Conservation (phyloP, 768 basidiomycete species). For the Lactarius evosmus region DNA sequence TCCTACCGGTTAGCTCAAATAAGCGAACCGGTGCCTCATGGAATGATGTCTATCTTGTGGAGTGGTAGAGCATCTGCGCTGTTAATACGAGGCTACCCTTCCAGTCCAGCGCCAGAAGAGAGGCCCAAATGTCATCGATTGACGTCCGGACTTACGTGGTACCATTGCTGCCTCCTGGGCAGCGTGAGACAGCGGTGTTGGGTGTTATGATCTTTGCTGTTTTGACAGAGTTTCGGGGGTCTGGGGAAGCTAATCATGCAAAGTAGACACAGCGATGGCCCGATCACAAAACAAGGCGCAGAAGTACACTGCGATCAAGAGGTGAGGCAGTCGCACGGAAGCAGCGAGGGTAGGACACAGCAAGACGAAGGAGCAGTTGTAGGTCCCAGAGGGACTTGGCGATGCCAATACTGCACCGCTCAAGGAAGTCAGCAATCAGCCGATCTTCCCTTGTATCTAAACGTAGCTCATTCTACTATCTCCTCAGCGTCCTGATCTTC, state of each 20-base stretch:
- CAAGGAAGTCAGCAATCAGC: not conserved
- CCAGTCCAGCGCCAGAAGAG: not conserved
- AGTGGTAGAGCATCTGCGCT: constrained; percentile 9
- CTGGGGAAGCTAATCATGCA: not conserved
- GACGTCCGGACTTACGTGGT: not conserved
- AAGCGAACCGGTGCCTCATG: constrained; percentile 11
- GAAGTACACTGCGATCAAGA: not conserved
- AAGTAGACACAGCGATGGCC: not conserved
- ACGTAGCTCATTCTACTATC: constrained; percentile 50
- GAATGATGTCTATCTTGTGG: constrained; percentile 11
- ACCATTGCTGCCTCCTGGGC: constrained; percentile 4
- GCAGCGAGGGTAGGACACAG: not conserved
- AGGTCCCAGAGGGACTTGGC: not conserved
- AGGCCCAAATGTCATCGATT: not conserved
- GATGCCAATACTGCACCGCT: not conserved
- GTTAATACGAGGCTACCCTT: not conserved
- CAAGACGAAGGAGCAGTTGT: not conserved
- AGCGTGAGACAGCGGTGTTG: constrained; percentile 6
- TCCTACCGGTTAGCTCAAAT: not conserved
- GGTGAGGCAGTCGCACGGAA: not conserved
- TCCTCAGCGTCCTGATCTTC: constrained; percentile 42
- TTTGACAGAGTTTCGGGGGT: not conserved
- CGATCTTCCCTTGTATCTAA: not conserved
- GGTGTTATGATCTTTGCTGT: not conserved
- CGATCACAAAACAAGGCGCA: constrained; percentile 7